Conservation (phyloP, 2,329 filamentous ascomycete species). For the Ophioceras dolichostomum region DNA sequence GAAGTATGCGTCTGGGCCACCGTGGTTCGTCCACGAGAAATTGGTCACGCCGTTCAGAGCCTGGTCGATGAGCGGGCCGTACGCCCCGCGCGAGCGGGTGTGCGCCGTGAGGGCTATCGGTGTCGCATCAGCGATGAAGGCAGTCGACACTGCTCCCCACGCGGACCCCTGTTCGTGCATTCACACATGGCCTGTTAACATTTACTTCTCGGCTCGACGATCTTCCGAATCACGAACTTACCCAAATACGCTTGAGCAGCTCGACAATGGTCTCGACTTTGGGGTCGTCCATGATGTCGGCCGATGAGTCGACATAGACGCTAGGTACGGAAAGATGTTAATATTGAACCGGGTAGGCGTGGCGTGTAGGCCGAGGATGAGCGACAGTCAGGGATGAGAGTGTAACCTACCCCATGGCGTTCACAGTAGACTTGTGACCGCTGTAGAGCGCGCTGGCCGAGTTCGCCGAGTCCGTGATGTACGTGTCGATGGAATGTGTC, state of each 20-base stretch:
- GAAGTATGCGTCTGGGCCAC: slow-evolving; percentile 69
- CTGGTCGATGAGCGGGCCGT: slow-evolving; percentile 62
- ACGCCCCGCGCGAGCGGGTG: slow-evolving; percentile 56
- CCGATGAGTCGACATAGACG: slow-evolving; percentile 67
- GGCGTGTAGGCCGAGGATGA: no score
- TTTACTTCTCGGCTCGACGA: no score
- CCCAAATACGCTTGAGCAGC: slow-evolving; percentile 58
- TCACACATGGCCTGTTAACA: no score
- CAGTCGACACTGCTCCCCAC: slow-evolving; percentile 64
- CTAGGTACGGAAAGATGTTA: no score
- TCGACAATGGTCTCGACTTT: slow-evolving; percentile 79
- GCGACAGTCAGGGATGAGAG: no score
- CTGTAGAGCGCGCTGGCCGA: slow-evolving; percentile 71
- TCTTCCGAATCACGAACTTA: no score
- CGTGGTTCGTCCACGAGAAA: slow-evolving; percentile 67
- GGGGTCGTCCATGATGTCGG: slow-evolving; percentile 65
- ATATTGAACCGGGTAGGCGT: no score
- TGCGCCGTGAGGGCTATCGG: slow-evolving; percentile 65
- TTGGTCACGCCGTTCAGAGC: slow-evolving; percentile 66
- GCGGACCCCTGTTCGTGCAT: slow-evolving; percentile 39
- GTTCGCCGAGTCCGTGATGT: slow-evolving; percentile 81
- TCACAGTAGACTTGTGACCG: slow-evolving; percentile 75
- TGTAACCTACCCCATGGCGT: slow-evolving; percentile 54
- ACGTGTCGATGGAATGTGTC: slow-evolving; percentile 72
- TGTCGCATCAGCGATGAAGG: slow-evolving; percentile 70